These are phyloP conservation scores for Picea abies DNA, from an alignment of 83 land plant species.

Conservation along the genomic window DNA sequence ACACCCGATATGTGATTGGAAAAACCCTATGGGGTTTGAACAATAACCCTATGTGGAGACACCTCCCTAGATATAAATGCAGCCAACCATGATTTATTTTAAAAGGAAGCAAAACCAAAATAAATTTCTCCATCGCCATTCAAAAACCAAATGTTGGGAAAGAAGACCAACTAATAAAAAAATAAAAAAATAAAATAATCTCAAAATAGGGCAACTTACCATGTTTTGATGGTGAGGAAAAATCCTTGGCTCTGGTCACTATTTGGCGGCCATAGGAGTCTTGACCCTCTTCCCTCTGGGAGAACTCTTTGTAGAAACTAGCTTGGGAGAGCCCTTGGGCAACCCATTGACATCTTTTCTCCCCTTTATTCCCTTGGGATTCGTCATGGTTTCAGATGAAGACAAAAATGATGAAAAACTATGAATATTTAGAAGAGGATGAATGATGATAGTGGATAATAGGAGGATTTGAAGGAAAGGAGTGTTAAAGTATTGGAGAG, in stretches of 20 bases:
- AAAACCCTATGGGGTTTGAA: neutral
- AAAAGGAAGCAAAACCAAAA: neutral
- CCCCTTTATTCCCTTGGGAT: constrained; percentile 3
- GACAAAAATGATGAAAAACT: neutral
- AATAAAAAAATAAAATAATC: neutral
- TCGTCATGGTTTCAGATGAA: neutral
- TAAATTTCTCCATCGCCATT: neutral
- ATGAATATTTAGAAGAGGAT: too few species aligned
- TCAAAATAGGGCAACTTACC: neutral
- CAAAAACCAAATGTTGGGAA: neutral
- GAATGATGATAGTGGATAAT: too few species aligned
- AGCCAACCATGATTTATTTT: neutral
- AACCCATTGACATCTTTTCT: neutral
- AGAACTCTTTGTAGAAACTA: neutral
- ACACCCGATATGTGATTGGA: neutral
- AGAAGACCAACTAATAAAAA: neutral
- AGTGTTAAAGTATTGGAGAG: neutral
- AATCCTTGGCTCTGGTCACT: neutral
- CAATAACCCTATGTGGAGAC: too few species aligned
- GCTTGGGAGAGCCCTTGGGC: neutral
- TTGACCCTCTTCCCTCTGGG: constrained; percentile 9
- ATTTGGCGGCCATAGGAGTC: neutral
- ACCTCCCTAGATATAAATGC: neutral
- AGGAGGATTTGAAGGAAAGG: neutral
- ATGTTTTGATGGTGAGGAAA: constrained; percentile 1